A percentile compares a stretch with the other conserved stretches of the same genome.
Conservation (phyloP, 805 yeast species). For the Blastobotrys parvus region DNA sequence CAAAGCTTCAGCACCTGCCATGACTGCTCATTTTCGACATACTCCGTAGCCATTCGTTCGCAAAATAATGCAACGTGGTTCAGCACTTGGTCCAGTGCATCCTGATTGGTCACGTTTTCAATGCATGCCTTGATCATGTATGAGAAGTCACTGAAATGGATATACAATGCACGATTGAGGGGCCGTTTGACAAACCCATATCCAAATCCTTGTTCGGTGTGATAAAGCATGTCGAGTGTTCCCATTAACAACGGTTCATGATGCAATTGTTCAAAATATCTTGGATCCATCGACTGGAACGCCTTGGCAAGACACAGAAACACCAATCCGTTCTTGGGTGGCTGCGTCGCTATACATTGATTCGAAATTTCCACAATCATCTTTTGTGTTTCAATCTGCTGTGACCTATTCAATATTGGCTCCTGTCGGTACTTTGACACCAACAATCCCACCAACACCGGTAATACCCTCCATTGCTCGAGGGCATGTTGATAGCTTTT, state of each 20-base stretch:
- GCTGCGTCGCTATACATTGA: not conserved
- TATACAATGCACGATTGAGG: constrained; percentile 1
- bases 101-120: not conserved
- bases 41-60: not conserved
- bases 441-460: constrained; percentile 15
- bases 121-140: constrained; percentile 3
- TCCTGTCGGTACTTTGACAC: constrained; percentile 4
- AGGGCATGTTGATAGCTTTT: constrained; percentile 3
- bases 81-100: constrained; percentile 7
- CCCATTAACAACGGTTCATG: constrained; percentile 1
- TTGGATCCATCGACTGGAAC: constrained; percentile 3
- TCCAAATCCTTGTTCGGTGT: not conserved
- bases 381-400: not conserved
- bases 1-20: constrained; percentile 17
- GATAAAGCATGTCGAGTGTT: not conserved
- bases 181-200: not conserved
- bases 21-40: not conserved
- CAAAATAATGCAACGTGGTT: constrained; percentile 1
- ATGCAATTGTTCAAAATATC: not conserved
- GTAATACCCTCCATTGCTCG: constrained; percentile 16
- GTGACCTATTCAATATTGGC: not conserved
- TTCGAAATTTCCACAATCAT: constrained; percentile 5
- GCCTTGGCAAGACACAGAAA: constrained; percentile 3
- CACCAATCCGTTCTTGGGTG: constrained; percentile 2
- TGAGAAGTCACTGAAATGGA: constrained; percentile 13